A percentile compares a stretch with the other conserved stretches of the same genome.
Evolutionary conservation across 768 basidiomycete species (phyloP).

Genomic region (Termitomyces titanicus): DNA sequence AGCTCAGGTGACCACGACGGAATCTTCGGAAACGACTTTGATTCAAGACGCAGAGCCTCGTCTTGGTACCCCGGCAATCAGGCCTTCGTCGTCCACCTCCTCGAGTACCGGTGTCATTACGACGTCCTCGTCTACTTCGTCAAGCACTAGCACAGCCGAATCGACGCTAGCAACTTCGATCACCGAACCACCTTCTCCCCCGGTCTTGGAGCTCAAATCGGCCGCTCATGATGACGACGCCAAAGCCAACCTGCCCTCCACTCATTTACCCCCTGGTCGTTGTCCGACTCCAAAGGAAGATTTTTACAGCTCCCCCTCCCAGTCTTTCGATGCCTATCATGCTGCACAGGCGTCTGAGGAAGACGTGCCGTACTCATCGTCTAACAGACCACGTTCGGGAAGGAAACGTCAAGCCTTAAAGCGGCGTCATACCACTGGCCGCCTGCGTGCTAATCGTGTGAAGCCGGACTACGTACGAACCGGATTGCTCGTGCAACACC

Average conservation of each 20-base stretch:
- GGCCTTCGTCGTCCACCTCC: too few relatives aligned
- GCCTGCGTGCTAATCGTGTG: not conserved
- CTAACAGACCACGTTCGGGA: not conserved
- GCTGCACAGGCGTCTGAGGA: not conserved
- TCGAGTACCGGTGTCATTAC: too few relatives aligned
- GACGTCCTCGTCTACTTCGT: too few relatives aligned
- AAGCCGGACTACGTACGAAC: not conserved
- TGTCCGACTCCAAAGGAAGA: not conserved
- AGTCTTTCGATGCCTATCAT: not conserved
- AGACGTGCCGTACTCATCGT: not conserved
- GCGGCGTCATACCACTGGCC: not conserved
- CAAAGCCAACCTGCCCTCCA: not conserved
- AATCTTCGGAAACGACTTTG: too few relatives aligned
- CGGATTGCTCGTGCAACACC: not conserved
- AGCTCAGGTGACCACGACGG: too few relatives aligned
- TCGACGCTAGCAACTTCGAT: not conserved
- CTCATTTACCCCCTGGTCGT: not conserved
- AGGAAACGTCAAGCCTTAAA: not conserved
- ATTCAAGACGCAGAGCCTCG: too few relatives aligned
- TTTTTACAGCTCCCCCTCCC: not conserved
- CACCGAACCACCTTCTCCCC: not conserved
- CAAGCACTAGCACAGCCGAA: too few relatives aligned
- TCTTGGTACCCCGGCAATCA: too few relatives aligned
- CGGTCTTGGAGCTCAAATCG: not conserved
- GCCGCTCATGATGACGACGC: not conserved